These are phyloP conservation scores for Morella rubra DNA, from an alignment of 306 rosid species.

Conservation along the genomic window DNA sequence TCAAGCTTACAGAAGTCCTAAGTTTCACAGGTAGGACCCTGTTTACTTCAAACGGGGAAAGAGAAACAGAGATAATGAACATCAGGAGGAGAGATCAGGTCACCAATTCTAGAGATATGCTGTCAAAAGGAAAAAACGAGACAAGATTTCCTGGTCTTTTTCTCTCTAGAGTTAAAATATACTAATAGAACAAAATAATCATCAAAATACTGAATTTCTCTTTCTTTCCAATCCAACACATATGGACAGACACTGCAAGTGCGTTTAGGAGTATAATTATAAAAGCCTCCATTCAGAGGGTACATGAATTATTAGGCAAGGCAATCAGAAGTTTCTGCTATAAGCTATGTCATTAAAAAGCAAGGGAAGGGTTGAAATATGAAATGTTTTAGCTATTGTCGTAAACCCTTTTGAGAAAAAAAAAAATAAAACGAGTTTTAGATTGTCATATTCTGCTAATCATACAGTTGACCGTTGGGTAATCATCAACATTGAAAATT, in stretches of 20 bases:
- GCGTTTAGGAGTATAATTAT: neutral
- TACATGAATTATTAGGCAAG: neutral
- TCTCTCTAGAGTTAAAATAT: neutral
- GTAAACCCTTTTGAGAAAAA: neutral
- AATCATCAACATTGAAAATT: neutral
- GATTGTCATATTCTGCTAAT: slow-evolving; percentile 4
- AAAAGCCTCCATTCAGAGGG: neutral
- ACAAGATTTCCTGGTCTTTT: neutral
- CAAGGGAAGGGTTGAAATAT: neutral
- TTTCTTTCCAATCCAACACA: neutral
- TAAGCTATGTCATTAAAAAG: neutral
- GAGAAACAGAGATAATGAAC: neutral
- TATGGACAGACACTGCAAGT: neutral
- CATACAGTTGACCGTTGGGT: neutral
- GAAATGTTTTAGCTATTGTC: neutral
- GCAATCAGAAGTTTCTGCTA: neutral
- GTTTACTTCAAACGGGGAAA: neutral
- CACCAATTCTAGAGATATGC: neutral
- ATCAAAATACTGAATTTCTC: neutral
- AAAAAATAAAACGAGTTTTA: neutral
- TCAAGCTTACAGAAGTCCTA: neutral
- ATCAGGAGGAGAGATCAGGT: neutral
- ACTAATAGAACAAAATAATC: neutral
- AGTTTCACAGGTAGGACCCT: neutral
- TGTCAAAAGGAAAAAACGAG: neutral